A percentile compares a stretch with the other conserved stretches of the same genome.
Conservation (phyloP, 176 grass and related monocot species). For the Cymbopogon citratus region DNA sequence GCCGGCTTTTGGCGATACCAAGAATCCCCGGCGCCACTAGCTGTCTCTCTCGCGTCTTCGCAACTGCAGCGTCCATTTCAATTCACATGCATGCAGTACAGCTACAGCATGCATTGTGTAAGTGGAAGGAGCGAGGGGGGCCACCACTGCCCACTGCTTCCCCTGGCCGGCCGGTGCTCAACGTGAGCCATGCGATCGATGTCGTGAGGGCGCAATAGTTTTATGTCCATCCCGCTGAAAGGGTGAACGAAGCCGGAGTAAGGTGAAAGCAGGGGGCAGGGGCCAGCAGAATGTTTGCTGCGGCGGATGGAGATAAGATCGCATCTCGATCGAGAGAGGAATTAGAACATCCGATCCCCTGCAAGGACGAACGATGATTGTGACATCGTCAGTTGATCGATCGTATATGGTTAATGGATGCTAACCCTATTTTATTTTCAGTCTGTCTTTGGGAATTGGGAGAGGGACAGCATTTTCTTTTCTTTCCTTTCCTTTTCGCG, state of each 20-base stretch:
- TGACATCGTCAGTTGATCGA: not conserved
- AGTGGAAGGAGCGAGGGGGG: too few relatives aligned
- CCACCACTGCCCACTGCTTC: not conserved
- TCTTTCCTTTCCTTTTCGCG: too few relatives aligned
- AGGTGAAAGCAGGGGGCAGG: too few relatives aligned
- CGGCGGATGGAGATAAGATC: slow-evolving; percentile 39
- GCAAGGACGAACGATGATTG: not conserved
- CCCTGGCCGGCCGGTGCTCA: too few relatives aligned
- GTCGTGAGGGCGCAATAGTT: too few relatives aligned
- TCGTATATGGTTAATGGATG: not conserved
- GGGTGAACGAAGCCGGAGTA: not conserved
- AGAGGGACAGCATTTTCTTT: not conserved
- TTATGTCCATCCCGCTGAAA: not conserved
- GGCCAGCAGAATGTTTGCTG: not conserved
- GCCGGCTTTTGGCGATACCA: slow-evolving; percentile 11
- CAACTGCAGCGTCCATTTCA: slow-evolving; percentile 23
- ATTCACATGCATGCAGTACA: not conserved
- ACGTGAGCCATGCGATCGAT: too few relatives aligned
- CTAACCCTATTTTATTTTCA: too few relatives aligned
- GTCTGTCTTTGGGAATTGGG: too few relatives aligned
- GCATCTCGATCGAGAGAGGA: not conserved
- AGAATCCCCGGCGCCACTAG: slow-evolving; percentile 29
- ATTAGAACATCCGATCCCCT: not conserved
- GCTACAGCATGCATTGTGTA: too few relatives aligned
- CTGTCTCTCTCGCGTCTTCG: slow-evolving; percentile 25